Evolutionary conservation across 2,329 filamentous ascomycete genomes (phyloP), one percentile per base, ranked within the genome.

Genomic region (Aspergillus sp.): DNA sequence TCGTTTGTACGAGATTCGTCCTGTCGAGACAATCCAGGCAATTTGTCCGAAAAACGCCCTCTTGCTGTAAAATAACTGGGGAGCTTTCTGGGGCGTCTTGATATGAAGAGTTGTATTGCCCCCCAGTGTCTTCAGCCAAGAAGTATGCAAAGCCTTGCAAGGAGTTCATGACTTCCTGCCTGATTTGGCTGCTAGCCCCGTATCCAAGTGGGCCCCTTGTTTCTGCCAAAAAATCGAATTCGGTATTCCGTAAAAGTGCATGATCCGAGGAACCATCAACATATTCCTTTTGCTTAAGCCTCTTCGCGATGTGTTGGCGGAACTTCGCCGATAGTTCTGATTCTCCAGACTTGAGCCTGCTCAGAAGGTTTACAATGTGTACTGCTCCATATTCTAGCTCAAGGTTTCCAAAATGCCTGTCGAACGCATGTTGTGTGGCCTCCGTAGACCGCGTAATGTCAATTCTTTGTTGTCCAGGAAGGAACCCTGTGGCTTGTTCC

Each of bases 191-290:
- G n/a, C 91, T 93, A 47, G 88, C 88, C 64, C 94, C 89, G 62
- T 96, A 97, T 3, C 91, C 91, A 47, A 80, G 79, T 1, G 87
- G 85, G 0, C 86, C 88, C 59, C 86, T 86, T 1, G 93, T 95
- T 66, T 97, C 89, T 3, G 90, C 91, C 62, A 97, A 90, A 50
- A 98, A 97, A 67, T 98, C 93, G 62, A 93, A 98, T 60, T 95
- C 88, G 1, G 91, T 94, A 49, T 85, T 79, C 52, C 80, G 79
- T 29, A 97, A 69, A 34, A 96, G 75, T 42, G 85, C 80, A 59
- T 91, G 87, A 50, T 88, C 86, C 34, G 72, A 69, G 2, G 76
- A 60, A 7, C 58, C 74, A 29, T 74, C 73, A 33, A 78, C 74
- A 19, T 77, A 78, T 19, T 66, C 59, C 44, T 62, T 61, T 9